A percentile compares a stretch with the other conserved stretches of the same genome.
phyloP scores from a whole-genome alignment of 495 filamentous ascomycete species.

The Hypoxylon subgilvum region DNA sequence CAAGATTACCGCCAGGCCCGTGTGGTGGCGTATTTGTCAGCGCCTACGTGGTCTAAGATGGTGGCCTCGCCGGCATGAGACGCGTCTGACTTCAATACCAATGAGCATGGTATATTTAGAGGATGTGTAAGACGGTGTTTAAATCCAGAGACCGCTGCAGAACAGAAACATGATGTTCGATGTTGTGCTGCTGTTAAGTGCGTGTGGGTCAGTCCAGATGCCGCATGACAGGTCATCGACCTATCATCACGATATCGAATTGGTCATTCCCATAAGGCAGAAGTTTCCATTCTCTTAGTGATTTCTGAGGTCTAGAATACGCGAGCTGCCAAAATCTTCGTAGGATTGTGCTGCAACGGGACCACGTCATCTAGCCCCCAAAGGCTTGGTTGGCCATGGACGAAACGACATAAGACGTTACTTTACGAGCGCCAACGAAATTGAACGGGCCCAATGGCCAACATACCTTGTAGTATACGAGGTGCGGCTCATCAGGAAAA shows the following conservation, averaged over 20 bases:
- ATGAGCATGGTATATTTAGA: slow-evolving; percentile 13
- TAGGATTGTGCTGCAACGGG: slow-evolving; percentile 26
- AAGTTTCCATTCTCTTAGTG: slow-evolving; percentile 3
- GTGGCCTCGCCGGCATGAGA: slow-evolving; percentile 6
- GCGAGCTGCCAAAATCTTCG: slow-evolving; percentile 12
- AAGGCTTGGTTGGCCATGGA: slow-evolving; percentile 4
- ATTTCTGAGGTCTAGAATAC: slow-evolving; percentile 9
- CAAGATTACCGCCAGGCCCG: slow-evolving; percentile 6
- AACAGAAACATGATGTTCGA: background rate
- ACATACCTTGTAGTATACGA: no score
- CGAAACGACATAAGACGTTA: slow-evolving; percentile 20
- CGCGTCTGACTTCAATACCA: slow-evolving; percentile 10
- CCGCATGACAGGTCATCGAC: slow-evolving; percentile 16
- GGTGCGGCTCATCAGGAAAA: no score
- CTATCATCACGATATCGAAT: slow-evolving; percentile 4
- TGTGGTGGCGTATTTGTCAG: slow-evolving; percentile 16
- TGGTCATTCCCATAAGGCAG: background rate
- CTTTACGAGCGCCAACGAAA: slow-evolving; percentile 25
- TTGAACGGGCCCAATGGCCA: slow-evolving; percentile 7
- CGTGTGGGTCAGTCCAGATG: slow-evolving; percentile 19
- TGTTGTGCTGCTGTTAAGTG: slow-evolving; percentile 13
- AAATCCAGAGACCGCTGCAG: slow-evolving; percentile 26
- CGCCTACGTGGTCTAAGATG: slow-evolving; percentile 23
- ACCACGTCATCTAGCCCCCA: slow-evolving; percentile 38
- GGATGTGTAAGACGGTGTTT: slow-evolving; percentile 32